Evolutionary conservation across 768 basidiomycete genomes (phyloP).

Genomic region (Phylloporus sp.): DNA sequence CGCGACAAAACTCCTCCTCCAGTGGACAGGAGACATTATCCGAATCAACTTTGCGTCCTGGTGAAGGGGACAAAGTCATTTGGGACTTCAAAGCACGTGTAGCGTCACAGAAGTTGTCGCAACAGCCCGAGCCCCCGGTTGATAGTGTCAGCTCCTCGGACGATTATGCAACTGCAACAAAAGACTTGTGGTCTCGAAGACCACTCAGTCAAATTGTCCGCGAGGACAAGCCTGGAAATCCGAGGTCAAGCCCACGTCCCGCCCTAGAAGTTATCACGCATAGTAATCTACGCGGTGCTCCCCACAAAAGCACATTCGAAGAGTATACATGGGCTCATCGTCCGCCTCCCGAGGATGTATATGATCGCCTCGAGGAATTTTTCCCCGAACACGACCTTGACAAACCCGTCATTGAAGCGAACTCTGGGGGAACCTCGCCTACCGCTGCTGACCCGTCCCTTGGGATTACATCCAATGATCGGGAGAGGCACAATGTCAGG

Average conservation of each 20-base stretch:
- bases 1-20: slow-evolving; percentile 23
- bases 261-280: slow-evolving; percentile 29
- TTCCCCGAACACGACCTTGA: slow-evolving; percentile 97
- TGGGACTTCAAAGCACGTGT: slow-evolving; percentile 25
- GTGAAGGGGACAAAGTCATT: slow-evolving; percentile 28
- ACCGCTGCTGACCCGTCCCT: slow-evolving; percentile 51
- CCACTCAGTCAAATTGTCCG: slow-evolving; percentile 27
- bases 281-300: slow-evolving; percentile 12
- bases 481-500: slow-evolving; percentile 40
- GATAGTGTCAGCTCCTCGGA: slow-evolving; percentile 24
- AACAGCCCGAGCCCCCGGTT: slow-evolving; percentile 13
- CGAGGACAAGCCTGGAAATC: slow-evolving; percentile 17
- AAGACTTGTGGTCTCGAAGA: slow-evolving; percentile 30
- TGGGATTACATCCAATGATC: slow-evolving; percentile 32
- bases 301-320: slow-evolving; percentile 48
- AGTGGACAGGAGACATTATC: slow-evolving; percentile 31
- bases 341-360: slow-evolving; percentile 88
- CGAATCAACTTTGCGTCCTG: slow-evolving; percentile 32
- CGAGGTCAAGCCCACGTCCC: slow-evolving; percentile 23
- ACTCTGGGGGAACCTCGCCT: slow-evolving; percentile 74
- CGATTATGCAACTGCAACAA: slow-evolving; percentile 28
- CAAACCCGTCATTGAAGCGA: slow-evolving; percentile 88
- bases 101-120: slow-evolving; percentile 15
- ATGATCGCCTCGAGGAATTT: slow-evolving; percentile 87
- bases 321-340: slow-evolving; percentile 84